Evolutionary conservation across 306 rosid species (phyloP).

Genomic region (Prunus salicina): DNA sequence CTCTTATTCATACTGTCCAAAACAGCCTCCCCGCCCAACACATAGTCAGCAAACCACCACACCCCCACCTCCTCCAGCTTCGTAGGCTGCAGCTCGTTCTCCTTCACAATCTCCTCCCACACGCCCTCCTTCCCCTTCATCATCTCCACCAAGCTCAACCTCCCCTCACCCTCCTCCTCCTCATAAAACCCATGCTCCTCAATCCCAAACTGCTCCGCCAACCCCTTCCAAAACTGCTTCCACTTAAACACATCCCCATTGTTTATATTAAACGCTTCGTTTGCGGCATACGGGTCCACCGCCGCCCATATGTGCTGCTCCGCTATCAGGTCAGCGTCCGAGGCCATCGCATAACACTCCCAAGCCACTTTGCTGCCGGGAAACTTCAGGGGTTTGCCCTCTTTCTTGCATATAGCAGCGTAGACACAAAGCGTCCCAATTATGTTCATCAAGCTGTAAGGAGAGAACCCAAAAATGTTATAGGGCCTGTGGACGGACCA

Average conservation of each 20-base stretch:
- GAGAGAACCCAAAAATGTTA: slow-evolving; percentile 58
- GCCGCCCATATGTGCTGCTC: slow-evolving; percentile 82
- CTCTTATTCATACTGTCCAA: slow-evolving; percentile 60
- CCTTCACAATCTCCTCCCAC: slow-evolving; percentile 63
- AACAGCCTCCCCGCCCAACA: neutral
- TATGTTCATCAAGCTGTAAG: slow-evolving; percentile 55
- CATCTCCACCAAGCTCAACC: slow-evolving; percentile 33
- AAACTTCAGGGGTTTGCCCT: slow-evolving; percentile 47
- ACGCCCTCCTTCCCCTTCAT: slow-evolving; percentile 52
- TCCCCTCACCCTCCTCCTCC: slow-evolving; percentile 17
- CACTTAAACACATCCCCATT: slow-evolving; percentile 66
- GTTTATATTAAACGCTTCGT: slow-evolving; percentile 58
- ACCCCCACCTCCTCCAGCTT: slow-evolving; percentile 46
- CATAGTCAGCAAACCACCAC: slow-evolving; percentile 49
- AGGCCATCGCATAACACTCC: slow-evolving; percentile 40
- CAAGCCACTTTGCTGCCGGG: slow-evolving; percentile 49
- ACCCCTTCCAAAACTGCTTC: slow-evolving; percentile 67
- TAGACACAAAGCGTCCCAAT: slow-evolving; percentile 45
- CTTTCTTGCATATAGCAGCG: slow-evolving; percentile 65
- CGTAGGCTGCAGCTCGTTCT: slow-evolving; percentile 39
- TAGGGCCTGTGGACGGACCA: slow-evolving; percentile 65
- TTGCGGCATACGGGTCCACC: slow-evolving; percentile 57
- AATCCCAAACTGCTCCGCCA: slow-evolving; percentile 66
- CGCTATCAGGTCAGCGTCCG: slow-evolving; percentile 67
- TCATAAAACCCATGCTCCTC: slow-evolving; percentile 55